phyloP scores from a whole-genome alignment of 345 rosid genomes.

The Draba incana region DNA sequence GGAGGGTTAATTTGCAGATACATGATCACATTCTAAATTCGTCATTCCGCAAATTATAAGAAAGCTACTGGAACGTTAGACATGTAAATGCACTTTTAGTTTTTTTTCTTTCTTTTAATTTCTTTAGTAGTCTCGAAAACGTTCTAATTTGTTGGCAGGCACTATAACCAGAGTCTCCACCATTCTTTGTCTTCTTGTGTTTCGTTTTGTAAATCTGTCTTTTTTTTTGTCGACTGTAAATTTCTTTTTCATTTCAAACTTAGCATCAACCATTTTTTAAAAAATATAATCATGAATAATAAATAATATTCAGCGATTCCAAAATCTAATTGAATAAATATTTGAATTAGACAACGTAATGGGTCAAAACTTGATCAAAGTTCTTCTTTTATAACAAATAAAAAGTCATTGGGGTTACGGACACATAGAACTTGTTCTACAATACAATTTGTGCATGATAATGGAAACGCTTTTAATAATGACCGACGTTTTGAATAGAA shows the following conservation, averaged over 20 bases:
- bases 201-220: background rate
- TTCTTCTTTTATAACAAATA: slow-evolving; percentile 1
- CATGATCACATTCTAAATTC: background rate
- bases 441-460: background rate
- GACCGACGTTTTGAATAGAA: slow-evolving; percentile 10
- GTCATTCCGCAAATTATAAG: background rate
- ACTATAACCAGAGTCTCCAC: slow-evolving; percentile 32
- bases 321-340: background rate
- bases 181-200: slow-evolving; percentile 27
- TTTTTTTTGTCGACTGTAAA: too few species aligned
- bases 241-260: slow-evolving; percentile 18
- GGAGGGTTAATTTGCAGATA: too few species aligned
- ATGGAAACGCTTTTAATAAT: slow-evolving; percentile 16
- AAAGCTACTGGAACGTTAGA: background rate
- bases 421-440: slow-evolving; percentile 3
- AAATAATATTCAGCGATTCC: background rate
- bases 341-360: slow-evolving; percentile 12
- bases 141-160: slow-evolving; percentile 31
- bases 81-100: background rate
- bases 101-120: background rate
- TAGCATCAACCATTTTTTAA: background rate
- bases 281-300: background rate
- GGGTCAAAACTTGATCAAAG: background rate
- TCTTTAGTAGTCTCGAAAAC: slow-evolving; percentile 16
- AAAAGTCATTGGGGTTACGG: background rate